Percentiles rank a stretch among this genome's conserved stretches.
These are phyloP conservation scores for Lizanozyma gosingica DNA, from an alignment of 1,139 yeast species.

Conservation along the genomic window DNA sequence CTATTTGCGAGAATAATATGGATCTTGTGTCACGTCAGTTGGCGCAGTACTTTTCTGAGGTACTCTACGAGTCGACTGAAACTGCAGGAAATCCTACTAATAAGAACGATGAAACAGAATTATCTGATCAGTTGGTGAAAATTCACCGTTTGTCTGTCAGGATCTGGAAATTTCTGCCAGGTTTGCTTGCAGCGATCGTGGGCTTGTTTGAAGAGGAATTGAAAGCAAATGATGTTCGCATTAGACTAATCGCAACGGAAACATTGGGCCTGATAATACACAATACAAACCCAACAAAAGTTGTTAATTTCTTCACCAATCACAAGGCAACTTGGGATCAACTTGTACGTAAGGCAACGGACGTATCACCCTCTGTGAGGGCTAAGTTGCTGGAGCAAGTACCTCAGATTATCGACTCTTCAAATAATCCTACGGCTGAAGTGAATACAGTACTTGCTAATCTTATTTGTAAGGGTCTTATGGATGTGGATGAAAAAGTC, in stretches of 20 bases:
- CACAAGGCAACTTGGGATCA: conserved; percentile 57
- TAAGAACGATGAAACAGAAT: conserved; percentile 17
- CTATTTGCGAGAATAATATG: conserved; percentile 60
- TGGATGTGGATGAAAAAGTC: conserved; percentile 72
- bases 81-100: conserved; percentile 12
- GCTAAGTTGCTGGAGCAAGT: conserved; percentile 60
- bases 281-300: conserved; percentile 24
- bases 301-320: conserved; percentile 48
- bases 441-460: conserved; percentile 44
- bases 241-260: conserved; percentile 63
- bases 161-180: conserved; percentile 76
- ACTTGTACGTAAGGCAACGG: conserved; percentile 73
- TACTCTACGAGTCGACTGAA: conserved; percentile 43
- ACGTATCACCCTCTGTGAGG: conserved; percentile 57
- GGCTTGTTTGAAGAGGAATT: conserved; percentile 78
- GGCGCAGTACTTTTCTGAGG: conserved; percentile 75
- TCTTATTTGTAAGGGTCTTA: conserved; percentile 58
- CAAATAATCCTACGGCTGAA: conserved; percentile 34
- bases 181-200: conserved; percentile 61
- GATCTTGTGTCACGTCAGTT: conserved; percentile 73
- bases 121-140: conserved; percentile 32
- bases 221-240: conserved; percentile 56
- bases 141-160: conserved; percentile 58
- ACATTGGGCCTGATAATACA: conserved; percentile 65
- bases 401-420: conserved; percentile 19